These are phyloP conservation scores for Moricandia arvensis DNA, from an alignment of 345 rosid species.

Conservation along the genomic window DNA sequence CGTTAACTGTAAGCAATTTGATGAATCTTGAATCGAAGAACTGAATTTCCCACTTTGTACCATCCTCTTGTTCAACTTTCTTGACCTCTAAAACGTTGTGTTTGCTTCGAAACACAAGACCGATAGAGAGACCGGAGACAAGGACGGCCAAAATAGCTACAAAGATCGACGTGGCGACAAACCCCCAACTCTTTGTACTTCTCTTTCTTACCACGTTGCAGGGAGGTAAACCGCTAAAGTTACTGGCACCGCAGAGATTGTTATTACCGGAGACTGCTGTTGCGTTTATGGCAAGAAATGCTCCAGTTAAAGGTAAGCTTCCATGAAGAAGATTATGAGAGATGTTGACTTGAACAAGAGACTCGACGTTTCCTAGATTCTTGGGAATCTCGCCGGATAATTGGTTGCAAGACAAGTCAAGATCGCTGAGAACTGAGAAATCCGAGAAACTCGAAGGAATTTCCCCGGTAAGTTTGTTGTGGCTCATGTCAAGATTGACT, in stretches of 20 bases:
- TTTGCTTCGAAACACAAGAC: constrained; percentile 39
- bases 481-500: constrained; percentile 75
- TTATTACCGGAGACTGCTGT: constrained; percentile 62
- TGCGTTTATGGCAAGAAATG: constrained; percentile 72
- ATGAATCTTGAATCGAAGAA: constrained; percentile 49
- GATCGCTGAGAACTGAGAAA: constrained; percentile 65
- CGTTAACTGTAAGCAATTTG: constrained; percentile 43
- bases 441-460: constrained; percentile 56
- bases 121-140: constrained; percentile 33
- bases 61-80: constrained; percentile 64
- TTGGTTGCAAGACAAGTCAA: constrained; percentile 69
- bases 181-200: constrained; percentile 44
- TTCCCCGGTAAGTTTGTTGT: constrained; percentile 57
- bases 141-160: constrained; percentile 41
- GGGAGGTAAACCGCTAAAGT: constrained; percentile 47
- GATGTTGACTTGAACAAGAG: constrained; percentile 63
- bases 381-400: constrained; percentile 65
- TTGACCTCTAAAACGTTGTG: constrained; percentile 38
- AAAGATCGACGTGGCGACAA: constrained; percentile 40
- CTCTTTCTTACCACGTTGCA: constrained; percentile 48
- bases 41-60: constrained; percentile 61
- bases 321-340: constrained; percentile 68
- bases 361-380: constrained; percentile 46
- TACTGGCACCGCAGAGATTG: constrained; percentile 46
- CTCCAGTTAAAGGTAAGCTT: constrained; percentile 65